phyloP scores from a whole-genome alignment of 345 rosid species.

The Ceriops zippeliana region DNA sequence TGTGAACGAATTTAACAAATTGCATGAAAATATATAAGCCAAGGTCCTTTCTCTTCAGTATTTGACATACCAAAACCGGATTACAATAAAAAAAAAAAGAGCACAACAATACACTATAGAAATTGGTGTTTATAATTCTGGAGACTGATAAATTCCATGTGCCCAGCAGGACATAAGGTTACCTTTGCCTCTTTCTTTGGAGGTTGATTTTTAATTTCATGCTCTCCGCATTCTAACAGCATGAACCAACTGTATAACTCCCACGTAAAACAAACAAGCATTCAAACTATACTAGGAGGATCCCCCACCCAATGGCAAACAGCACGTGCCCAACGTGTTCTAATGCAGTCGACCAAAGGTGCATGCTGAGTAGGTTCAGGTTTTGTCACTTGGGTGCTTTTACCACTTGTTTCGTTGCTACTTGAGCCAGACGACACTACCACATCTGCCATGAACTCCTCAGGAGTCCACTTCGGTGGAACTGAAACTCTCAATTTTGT shows the following conservation, averaged over 20 bases:
- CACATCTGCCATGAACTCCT: constrained; percentile 81
- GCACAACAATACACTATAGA: constrained; percentile 25
- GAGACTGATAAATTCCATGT: constrained; percentile 7
- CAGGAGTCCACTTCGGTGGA: constrained; percentile 99
- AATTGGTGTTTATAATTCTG: constrained; percentile 16
- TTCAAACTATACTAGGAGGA: constrained; percentile 94
- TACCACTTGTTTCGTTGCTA: constrained; percentile 33
- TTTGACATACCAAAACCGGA: constrained; percentile 28
- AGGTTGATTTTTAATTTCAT: not conserved
- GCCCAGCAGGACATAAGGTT: constrained; percentile 1
- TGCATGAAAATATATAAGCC: constrained; percentile 7
- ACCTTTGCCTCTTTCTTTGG: not conserved
- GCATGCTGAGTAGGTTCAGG: constrained; percentile 82
- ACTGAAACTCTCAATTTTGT: constrained; percentile 89
- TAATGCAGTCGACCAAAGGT: constrained; percentile 86
- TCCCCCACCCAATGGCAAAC: constrained; percentile 89
- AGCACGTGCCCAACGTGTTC: constrained; percentile 94
- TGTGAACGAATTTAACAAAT: constrained; percentile 31
- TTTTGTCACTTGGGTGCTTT: constrained; percentile 58
- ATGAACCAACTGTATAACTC: constrained; percentile 1
- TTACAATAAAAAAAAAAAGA: constrained; percentile 13
- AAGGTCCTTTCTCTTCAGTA: constrained; percentile 8
- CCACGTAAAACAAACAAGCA: constrained; percentile 1
- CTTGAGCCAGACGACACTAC: constrained; percentile 40
- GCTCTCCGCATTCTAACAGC: not conserved